Evolutionary conservation across 805 yeast genomes (phyloP), one percentile per base, ranked within the genome.

Genomic region (Ogataea chonburiensis): DNA sequence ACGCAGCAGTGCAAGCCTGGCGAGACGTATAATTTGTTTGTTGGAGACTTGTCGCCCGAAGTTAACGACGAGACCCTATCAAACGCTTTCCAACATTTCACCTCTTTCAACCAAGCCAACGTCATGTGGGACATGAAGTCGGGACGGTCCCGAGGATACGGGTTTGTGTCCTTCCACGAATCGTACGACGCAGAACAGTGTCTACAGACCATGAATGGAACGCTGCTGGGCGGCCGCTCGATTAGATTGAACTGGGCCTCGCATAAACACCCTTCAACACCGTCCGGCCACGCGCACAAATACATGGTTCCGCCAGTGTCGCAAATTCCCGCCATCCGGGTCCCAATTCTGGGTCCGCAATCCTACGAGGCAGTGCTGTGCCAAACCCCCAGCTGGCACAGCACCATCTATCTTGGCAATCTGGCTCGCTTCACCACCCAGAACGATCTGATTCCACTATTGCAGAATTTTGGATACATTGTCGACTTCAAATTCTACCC

Each of bases 61-160:
- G 81, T 88, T 23, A 80, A 84, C 55, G 96, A 88, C 61, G 94
- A 83, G 47, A 56, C 75, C 12, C 70, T 87, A 44, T 68, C 68
- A 34, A 63, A 60, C 28, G 68, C 82, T 9, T 87, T 87, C 55
- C 49, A 66, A 5, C 65, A 67, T 38, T 83, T 74, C 58, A 66
- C 68, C 12, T 73, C 87, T 1, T 66, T 84, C 51, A 65, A 76
- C 30, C 93, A 85, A 58, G 96, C 95, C 9, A 88, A 87, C 50
- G 96, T 87, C 20, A 88, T 87, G 96, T 87, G 96, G 96, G 96
- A 88, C 58, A 86, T 86, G 94, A 89, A 85, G 58, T 82, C 93
- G 17, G 93, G 94, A 27, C 71, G 95, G 56, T 86, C 95, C 3
- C 71, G 96, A 63, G 95, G 96, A 23, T 87, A 87, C 55, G 96